A percentile compares a stretch with the other conserved stretches of the same genome.
phyloP scores from a whole-genome alignment of 2,329 filamentous ascomycete species.

The Paecilomyces formosus region DNA sequence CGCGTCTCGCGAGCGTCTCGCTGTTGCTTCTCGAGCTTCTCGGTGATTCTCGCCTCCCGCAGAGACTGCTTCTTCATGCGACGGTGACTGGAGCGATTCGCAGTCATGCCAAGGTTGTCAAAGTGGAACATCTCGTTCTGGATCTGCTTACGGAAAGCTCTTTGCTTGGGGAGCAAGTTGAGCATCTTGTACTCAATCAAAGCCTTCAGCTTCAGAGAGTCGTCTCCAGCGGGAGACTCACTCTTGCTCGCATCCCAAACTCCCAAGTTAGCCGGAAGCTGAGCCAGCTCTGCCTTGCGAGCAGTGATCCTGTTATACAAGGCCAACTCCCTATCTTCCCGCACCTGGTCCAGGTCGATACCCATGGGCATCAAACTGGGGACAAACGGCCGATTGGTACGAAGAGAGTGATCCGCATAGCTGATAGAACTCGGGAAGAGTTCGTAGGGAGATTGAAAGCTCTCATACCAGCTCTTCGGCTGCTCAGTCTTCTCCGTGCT shows the following conservation, averaged over 20 bases:
- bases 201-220: conserved; percentile 77
- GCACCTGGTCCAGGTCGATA: conserved; percentile 76
- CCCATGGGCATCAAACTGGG: conserved; percentile 85
- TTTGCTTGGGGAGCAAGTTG: conserved; percentile 79
- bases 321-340: conserved; percentile 79
- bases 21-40: conserved; percentile 98
- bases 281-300: conserved; percentile 75
- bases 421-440: conserved; percentile 55
- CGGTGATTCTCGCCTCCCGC: conserved; percentile 90
- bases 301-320: conserved; percentile 85
- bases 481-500: conserved; percentile 16
- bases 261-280: conserved; percentile 74
- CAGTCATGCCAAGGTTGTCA: conserved; percentile 94
- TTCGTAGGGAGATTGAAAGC: conserved; percentile 66
- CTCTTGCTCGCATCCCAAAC: conserved; percentile 72
- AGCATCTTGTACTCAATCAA: conserved; percentile 95
- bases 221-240: conserved; percentile 64
- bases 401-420: conserved; percentile 70
- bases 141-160: conserved; percentile 75
- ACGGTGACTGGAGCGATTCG: conserved; percentile 82
- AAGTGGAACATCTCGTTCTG: conserved; percentile 90
- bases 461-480: conserved; percentile 53
- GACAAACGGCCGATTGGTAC: conserved; percentile 70
- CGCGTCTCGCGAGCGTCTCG: conserved; percentile 90
- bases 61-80: conserved; percentile 96